phyloP scores from a whole-genome alignment of 345 rosid species.

The Populus simonii region DNA sequence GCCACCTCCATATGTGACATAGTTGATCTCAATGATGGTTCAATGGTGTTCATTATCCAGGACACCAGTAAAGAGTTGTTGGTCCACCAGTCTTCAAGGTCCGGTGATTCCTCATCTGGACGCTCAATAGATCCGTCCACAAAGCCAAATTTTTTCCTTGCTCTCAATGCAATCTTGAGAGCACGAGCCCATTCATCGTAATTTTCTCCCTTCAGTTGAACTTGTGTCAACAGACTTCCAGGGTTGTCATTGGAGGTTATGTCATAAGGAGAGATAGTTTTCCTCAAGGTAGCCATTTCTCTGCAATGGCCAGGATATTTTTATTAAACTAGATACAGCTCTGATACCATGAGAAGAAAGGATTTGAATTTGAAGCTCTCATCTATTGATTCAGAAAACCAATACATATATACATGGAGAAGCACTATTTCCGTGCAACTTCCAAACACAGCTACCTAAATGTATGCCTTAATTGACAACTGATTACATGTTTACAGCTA shows the following conservation, averaged over 20 bases:
- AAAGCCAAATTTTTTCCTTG: constrained; percentile 16
- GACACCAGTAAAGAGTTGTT: background rate
- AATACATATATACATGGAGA: too few species aligned
- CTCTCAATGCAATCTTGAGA: constrained; percentile 1
- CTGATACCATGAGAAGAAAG: too few species aligned
- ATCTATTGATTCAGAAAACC: too few species aligned
- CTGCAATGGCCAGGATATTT: too few species aligned
- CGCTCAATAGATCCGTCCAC: constrained; percentile 6
- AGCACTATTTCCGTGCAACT: too few species aligned
- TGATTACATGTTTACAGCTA: too few species aligned
- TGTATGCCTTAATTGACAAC: too few species aligned
- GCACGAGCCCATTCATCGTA: constrained; percentile 15
- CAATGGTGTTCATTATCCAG: background rate
- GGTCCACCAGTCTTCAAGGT: constrained; percentile 3
- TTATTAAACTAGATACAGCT: too few species aligned
- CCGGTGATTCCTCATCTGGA: background rate
- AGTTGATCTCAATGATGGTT: background rate
- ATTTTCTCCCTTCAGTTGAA: constrained; percentile 12
- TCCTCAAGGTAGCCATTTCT: too few species aligned
- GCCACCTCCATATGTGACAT: background rate
- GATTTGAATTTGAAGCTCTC: too few species aligned
- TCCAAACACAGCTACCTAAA: too few species aligned
- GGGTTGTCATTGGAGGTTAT: background rate
- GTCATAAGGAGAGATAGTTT: too few species aligned
- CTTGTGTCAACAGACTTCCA: background rate